Conservation (phyloP, 345 rosid genomes). For the Syzygium aromaticum region DNA sequence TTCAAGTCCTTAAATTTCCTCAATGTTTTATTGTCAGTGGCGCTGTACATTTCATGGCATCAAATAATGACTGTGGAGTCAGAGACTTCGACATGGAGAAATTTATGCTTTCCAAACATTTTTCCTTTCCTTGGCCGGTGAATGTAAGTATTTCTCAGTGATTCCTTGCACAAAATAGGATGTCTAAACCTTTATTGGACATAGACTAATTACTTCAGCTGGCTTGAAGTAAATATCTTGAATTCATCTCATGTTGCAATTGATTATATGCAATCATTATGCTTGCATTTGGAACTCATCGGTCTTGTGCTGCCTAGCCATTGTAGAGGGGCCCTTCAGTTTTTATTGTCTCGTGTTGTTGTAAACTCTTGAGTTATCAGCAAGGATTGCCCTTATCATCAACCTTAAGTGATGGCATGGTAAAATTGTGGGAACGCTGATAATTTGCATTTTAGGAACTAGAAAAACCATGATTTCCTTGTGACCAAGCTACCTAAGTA, state of each 20-base stretch:
- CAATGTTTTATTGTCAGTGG: conserved; percentile 23
- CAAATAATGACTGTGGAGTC: conserved; percentile 49
- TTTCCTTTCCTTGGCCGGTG: conserved; percentile 45
- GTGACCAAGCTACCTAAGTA: not conserved
- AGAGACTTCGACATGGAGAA: conserved; percentile 54
- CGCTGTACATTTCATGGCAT: conserved; percentile 41
- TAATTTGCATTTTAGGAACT: not conserved
- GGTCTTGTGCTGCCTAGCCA: not conserved
- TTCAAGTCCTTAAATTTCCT: conserved; percentile 1
- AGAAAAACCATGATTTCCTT: not conserved
- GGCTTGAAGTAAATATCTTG: not conserved
- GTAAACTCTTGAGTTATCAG: not conserved
- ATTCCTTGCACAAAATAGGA: not conserved
- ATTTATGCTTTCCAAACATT: conserved; percentile 34
- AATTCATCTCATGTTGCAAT: not conserved
- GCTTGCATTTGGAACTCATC: not conserved
- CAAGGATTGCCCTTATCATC: not conserved
- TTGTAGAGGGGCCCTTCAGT: not conserved
- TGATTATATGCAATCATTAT: not conserved
- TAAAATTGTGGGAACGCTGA: not conserved
- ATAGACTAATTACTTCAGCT: not conserved
- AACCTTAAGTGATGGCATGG: not conserved
- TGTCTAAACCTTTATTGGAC: not conserved
- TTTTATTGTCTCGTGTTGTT: not conserved
- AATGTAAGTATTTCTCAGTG: conserved; percentile 24